Base-by-base conservation (phyloP, 2,329 filamentous ascomycete species). In the Phyllosticta ampelicida region DNA sequence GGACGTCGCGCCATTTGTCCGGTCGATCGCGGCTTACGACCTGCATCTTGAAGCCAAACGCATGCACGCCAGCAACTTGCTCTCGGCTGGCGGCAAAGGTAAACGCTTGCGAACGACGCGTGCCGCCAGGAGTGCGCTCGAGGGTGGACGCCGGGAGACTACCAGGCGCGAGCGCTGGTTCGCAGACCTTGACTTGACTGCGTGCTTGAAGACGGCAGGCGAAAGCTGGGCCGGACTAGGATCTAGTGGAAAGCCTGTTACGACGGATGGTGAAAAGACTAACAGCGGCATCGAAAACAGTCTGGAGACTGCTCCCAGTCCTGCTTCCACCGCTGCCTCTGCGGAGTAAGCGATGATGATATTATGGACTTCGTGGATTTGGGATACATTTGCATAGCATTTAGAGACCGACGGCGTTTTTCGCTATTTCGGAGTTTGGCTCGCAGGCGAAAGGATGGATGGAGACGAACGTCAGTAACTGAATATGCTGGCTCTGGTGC, bases 1-100 rank as follows among this genome's bases (percentile, higher is more conserved):
- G 11, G 94, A 99, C 62, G 77, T 97, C 1, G 91, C 90, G 0
- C 94, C 95, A 0, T 97, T 89, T 69, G 82, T 97, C n/a, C 87
- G 95, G 10, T 79, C 80, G 44, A 97, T 99, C 60, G 84, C 92
- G 1, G 78, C 84, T 0, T 87, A 86, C 67, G 92, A 97, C 64
- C 75, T 83, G 19, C 78, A 78, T 1, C 79, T 94, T 1, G 86
- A 90, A 65, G 77, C 83, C 61, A 82, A 89, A 62, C 81, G 89
- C 10, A 69, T 81, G 8, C 79, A 80, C 18, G 71, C 88, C 9
- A 83, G 82, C 62, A 83, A 77, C 56, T 70, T 90, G 1, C 72
- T 88, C 11, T 83, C 80, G 55, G 80, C 85, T 62, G 81, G 80
- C 5, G 80, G 79, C 0, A 71, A 70, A 13, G 62, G 65, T 2